phyloP scores from a whole-genome alignment of 2,329 filamentous ascomycete species.

The Penicillium sp. region DNA sequence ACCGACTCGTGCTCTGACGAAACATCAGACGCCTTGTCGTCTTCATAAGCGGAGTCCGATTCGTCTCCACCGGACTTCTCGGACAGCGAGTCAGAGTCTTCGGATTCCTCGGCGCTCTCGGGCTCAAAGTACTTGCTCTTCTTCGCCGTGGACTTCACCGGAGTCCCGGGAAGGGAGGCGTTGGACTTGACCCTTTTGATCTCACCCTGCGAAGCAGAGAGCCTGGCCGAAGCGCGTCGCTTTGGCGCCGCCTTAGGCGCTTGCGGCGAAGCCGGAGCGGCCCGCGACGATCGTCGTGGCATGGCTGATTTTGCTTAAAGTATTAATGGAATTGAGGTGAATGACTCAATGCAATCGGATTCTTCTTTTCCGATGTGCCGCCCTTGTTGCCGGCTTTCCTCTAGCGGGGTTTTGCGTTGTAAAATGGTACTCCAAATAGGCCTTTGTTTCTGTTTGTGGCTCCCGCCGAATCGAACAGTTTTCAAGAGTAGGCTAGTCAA shows the following conservation, averaged over 20 bases:
- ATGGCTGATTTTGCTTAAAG: constrained; percentile 19
- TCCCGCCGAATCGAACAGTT: background rate
- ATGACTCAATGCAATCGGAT: background rate
- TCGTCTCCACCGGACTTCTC: constrained; percentile 83
- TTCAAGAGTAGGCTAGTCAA: too few relatives aligned
- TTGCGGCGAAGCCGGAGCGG: constrained; percentile 36
- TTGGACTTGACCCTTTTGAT: constrained; percentile 38
- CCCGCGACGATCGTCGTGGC: constrained; percentile 42
- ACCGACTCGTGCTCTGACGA: constrained; percentile 15
- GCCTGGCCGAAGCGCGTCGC: constrained; percentile 37
- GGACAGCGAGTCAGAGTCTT: constrained; percentile 29
- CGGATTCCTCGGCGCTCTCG: constrained; percentile 36
- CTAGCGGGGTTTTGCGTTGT: background rate
- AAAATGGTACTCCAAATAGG: background rate
- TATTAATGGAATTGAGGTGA: background rate
- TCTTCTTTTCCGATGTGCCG: background rate
- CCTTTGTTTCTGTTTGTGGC: background rate
- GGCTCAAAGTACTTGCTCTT: constrained; percentile 56
- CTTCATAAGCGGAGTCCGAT: constrained; percentile 48
- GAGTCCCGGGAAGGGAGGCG: constrained; percentile 15
- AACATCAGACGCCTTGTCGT: constrained; percentile 15
- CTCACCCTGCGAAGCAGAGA: constrained; percentile 31
- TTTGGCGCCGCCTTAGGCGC: constrained; percentile 36
- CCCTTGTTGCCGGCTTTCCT: background rate
- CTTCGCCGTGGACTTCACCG: constrained; percentile 44